Percentiles rank a stretch among this genome's conserved stretches.
Evolutionary conservation across 2,329 filamentous ascomycete species (phyloP).

Genomic region (Penicillium sp.): DNA sequence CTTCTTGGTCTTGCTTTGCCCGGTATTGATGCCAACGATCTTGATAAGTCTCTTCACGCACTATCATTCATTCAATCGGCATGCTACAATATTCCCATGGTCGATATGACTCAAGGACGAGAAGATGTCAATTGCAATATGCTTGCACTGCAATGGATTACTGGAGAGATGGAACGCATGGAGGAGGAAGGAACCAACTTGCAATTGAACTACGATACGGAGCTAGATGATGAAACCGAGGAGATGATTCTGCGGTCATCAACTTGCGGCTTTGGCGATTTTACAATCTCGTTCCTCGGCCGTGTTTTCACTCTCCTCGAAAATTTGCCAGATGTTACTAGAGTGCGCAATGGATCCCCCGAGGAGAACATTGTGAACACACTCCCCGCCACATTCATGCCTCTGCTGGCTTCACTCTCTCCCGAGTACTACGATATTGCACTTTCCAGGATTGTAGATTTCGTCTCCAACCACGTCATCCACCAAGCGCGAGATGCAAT

Average conservation of each 20-base stretch:
- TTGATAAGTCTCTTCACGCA: slow-evolving; percentile 95
- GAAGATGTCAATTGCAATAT: slow-evolving; percentile 73
- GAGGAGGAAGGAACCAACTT: slow-evolving; percentile 85
- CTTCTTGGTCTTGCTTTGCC: slow-evolving; percentile 90
- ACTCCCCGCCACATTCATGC: slow-evolving; percentile 86
- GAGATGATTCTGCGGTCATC: slow-evolving; percentile 88
- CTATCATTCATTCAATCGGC: slow-evolving; percentile 94
- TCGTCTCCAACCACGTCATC: slow-evolving; percentile 92
- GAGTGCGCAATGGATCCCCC: slow-evolving; percentile 86
- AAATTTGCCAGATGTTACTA: slow-evolving; percentile 88
- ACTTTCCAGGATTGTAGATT: slow-evolving; percentile 87
- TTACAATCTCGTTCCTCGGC: slow-evolving; percentile 85
- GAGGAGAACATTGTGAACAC: slow-evolving; percentile 98
- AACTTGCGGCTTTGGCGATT: slow-evolving; percentile 91
- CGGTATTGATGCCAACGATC: slow-evolving; percentile 95
- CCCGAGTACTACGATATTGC: slow-evolving; percentile 92
- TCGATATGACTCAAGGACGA: slow-evolving; percentile 74
- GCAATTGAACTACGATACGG: slow-evolving; percentile 80
- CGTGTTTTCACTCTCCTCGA: slow-evolving; percentile 95
- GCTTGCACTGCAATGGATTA: slow-evolving; percentile 90
- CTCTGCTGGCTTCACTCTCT: slow-evolving; percentile 86
- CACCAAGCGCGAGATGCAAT: slow-evolving; percentile 97
- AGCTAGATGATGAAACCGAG: slow-evolving; percentile 85
- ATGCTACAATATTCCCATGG: slow-evolving; percentile 93
- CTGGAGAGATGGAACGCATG: slow-evolving; percentile 90